Evolutionary conservation across 202 grass and related monocot genomes (phyloP), one percentile per base, ranked within the genome.

Genomic region (Zoysia matrella): DNA sequence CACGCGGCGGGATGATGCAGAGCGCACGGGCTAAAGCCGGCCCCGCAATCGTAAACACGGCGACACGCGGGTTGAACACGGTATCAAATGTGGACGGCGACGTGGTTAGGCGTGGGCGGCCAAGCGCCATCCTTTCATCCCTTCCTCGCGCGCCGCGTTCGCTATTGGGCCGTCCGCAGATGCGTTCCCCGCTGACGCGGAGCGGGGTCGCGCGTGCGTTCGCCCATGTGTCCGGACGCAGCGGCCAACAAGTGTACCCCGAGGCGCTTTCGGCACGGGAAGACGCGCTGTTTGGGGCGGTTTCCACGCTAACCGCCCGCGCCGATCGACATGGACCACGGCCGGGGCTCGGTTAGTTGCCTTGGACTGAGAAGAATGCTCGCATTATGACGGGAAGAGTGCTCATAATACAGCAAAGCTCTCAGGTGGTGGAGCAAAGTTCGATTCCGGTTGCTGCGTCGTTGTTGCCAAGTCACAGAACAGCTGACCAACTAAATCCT

Each of bases 401-500:
- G 30, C 30, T 36, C 30, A 36, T 36, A 36, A 36, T 36, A 36
- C 30, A 36, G 30, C 30, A 36, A 36, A 36, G 30, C 30, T 36
- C 30, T 36, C 30, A 36, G 30, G 30, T 36, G 30, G 30, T 36
- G 30, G 30, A 36, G 30, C 1, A 36, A 36, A 36, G 30, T 36
- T 36, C 30, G 30, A 36, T 36, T 36, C 30, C 30, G 30, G 30
- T 36, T 36, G 30, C 30, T 36, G 30, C 30, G 30, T 36, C 30
- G 30, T 36, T 36, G 30, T 36, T 36, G 30, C 30, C 30, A 36
- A 36, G 30, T 47, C 77, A 58, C 46, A 7, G 15, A 45, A 72
- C 71, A 49, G 76, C 56, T 65, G 76, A 15, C 49, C 76, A 76
- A 85, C 77, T 67, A 80, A 65, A 14, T 70, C 65, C 36, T 85